Percentiles rank a stretch among this genome's conserved stretches.
These are phyloP conservation scores for Phaseolus coccineus DNA, from an alignment of 331 rosid species.

Conservation along the genomic window DNA sequence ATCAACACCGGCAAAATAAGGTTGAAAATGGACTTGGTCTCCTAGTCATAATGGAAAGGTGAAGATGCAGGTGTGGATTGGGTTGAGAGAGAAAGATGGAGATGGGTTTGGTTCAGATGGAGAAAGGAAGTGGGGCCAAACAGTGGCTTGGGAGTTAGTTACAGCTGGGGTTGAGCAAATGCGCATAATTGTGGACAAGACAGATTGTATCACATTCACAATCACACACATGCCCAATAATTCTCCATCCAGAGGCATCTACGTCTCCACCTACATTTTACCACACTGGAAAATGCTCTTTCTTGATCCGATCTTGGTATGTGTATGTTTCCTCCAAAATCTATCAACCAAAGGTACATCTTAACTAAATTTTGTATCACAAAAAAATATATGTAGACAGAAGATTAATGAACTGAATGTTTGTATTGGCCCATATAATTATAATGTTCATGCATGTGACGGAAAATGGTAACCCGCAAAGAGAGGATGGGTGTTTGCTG, in stretches of 20 bases:
- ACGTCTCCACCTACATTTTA: constrained; percentile 33
- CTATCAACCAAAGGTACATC: constrained; percentile 46
- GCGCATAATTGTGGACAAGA: constrained; percentile 67
- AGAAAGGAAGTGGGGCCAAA: constrained; percentile 50
- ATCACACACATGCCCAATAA: constrained; percentile 58
- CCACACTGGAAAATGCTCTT: constrained; percentile 48
- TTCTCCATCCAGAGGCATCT: constrained; percentile 56
- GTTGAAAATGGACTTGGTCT: constrained; percentile 47
- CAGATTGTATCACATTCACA: constrained; percentile 55
- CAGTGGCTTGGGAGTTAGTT: constrained; percentile 50
- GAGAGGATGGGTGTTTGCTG: constrained; percentile 39
- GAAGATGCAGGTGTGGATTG: constrained; percentile 50
- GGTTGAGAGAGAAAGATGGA: constrained; percentile 36
- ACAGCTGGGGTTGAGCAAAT: constrained; percentile 71
- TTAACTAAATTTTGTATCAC: constrained; percentile 48
- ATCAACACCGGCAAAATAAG: constrained; percentile 45
- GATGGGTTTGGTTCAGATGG: constrained; percentile 39
- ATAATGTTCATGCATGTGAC: constrained; percentile 43
- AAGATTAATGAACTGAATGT: constrained; percentile 53
- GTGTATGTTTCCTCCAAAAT: constrained; percentile 44
- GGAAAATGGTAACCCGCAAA: constrained; percentile 22
- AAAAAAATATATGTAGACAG: constrained; percentile 34
- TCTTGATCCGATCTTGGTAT: constrained; percentile 68
- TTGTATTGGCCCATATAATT: constrained; percentile 47
- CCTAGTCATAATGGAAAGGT: constrained; percentile 46